Evolutionary conservation across 2,329 filamentous ascomycete species (phyloP).

Genomic region (Aphanocladium album): DNA sequence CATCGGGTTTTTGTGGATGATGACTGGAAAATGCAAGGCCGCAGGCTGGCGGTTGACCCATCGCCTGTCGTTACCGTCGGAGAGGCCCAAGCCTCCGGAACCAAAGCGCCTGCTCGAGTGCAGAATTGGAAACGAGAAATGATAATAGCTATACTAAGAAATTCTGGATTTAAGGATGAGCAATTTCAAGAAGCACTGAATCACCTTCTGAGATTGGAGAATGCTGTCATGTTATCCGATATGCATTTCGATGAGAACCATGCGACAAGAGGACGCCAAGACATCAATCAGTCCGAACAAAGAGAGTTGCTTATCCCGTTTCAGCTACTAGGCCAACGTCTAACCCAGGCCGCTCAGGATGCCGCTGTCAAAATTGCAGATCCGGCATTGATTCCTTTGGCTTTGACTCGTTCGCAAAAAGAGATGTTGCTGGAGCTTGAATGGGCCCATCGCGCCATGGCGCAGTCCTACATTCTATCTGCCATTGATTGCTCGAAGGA

Average conservation of each 20-base stretch:
- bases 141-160: constrained; percentile 32
- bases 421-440: constrained; percentile 65
- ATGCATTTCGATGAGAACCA: constrained; percentile 31
- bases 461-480: constrained; percentile 62
- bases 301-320: background rate
- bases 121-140: constrained; percentile 27
- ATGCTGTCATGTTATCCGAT: constrained; percentile 20
- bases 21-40: constrained; percentile 20
- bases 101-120: constrained; percentile 16
- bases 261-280: background rate
- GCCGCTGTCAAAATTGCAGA: constrained; percentile 20
- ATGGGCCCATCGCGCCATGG: constrained; percentile 64
- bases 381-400: constrained; percentile 43
- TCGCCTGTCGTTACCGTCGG: background rate
- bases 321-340: background rate
- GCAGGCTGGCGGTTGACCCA: constrained; percentile 5
- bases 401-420: constrained; percentile 57
- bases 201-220: constrained; percentile 32
- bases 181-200: constrained; percentile 30
- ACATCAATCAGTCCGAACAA: background rate
- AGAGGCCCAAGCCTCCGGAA: constrained; percentile 11
- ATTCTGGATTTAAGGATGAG: constrained; percentile 29
- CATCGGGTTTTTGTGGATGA: constrained; percentile 32
- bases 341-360: background rate
- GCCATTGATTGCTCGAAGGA: constrained; percentile 52